Base-by-base conservation (phyloP, 805 yeast species). In the Cyberlindnera xylosilytica region DNA sequence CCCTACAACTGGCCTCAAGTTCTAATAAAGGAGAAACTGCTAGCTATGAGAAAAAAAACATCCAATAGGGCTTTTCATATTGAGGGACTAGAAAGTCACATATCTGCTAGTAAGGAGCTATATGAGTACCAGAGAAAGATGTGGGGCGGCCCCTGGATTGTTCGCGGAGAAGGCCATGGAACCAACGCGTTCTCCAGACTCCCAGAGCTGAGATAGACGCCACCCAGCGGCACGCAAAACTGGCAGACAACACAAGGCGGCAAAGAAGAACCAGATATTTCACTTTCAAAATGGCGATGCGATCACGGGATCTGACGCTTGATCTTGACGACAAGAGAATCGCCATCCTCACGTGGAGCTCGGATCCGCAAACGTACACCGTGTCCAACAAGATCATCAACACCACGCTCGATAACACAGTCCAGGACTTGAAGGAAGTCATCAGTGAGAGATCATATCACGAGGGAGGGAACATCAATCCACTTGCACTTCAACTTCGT, bases 391-490 rank as follows among this genome's bases (percentile, higher is more conserved):
- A 44, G 34, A 11, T 42, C 11, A 51, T 58, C 9, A 44, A 42
- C 13, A 47, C 58, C 2, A 57, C 60, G 0, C 30, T 57, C 18
- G 54, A 53, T 11, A 58, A 57, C 36, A 56, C 60, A 1, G 47
- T 58, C 1, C 49, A 46, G 31, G 62, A 58, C 33, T 15, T 58
- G 10, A 50, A 54, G 19, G 60, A 58, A 33, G 42, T 50, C 4
- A 41, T 58, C 4, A 33, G 52, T 9, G 37, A 43, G 10, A 38
- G 60, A 15, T 55, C 60, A 4, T 23, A 28, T 8, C 35, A 38
- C 2, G 38, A 22, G 3, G 50, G 47, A 3, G 54, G 54, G 1
- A 26, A 27, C 1, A 38, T 57, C 28, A 53, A 47, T 20, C 55
- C 61, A 12, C 17, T 43, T 12, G 34, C 49, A 2, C 16, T 58